A percentile compares a stretch with the other conserved stretches of the same genome.
Conservation (phyloP, 768 basidiomycete species). For the Tulasnella calospora region DNA sequence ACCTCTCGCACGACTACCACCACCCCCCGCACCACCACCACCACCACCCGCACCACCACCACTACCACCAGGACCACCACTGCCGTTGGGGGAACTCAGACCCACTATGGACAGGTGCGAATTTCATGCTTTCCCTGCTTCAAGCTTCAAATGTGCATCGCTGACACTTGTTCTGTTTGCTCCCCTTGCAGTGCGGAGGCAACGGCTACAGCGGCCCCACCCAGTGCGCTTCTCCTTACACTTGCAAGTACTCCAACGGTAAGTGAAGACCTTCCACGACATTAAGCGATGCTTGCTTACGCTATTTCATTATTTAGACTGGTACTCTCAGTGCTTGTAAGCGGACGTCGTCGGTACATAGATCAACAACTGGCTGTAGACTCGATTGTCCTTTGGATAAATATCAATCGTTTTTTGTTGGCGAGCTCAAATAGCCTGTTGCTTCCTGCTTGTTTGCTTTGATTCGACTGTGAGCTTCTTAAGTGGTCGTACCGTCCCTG, state of each 20-base stretch:
- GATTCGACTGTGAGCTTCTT: not conserved
- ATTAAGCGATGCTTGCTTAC: not conserved
- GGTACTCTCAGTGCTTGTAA: constrained; percentile 27
- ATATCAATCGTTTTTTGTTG: not conserved
- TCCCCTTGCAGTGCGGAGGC: constrained; percentile 16
- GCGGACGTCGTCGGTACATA: not conserved
- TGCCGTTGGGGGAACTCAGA: constrained; percentile 1
- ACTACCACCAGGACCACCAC: constrained; percentile 9
- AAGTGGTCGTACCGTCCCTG: not conserved
- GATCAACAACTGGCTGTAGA: not conserved
- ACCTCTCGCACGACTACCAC: not conserved
- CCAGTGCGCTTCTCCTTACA: constrained; percentile 9
- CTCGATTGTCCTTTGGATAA: not conserved
- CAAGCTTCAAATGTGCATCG: not conserved
- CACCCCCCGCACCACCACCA: not conserved
- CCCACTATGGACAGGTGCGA: constrained; percentile 22
- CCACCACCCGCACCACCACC: not conserved
- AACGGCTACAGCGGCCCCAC: constrained; percentile 18
- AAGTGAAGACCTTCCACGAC: not conserved
- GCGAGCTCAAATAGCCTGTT: not conserved
- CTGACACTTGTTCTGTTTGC: not conserved
- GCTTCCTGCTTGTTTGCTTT: not conserved
- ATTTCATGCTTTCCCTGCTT: not conserved
- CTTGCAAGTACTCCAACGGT: constrained; percentile 19
- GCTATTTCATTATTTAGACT: not conserved